These are phyloP conservation scores for Pyrus pyrifolia DNA, from an alignment of 306 rosid genomes.

Conservation along the genomic window DNA sequence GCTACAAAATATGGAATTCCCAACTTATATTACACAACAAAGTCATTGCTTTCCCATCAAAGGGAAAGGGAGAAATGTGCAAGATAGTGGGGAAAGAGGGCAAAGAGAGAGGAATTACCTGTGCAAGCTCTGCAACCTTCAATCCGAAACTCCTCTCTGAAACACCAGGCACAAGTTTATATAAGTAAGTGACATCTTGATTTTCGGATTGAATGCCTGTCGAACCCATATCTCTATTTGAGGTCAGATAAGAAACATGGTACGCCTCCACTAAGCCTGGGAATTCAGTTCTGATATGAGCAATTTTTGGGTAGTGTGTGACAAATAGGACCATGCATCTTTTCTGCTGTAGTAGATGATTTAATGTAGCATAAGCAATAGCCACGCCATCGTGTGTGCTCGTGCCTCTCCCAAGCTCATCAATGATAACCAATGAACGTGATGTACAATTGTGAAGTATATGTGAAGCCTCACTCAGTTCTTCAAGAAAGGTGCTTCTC, in stretches of 20 bases:
- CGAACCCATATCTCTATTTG: slow-evolving; percentile 23
- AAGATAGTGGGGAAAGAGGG: neutral
- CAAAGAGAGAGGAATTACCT: slow-evolving; percentile 35
- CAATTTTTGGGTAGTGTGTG: slow-evolving; percentile 86
- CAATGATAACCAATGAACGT: slow-evolving; percentile 71
- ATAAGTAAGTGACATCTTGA: slow-evolving; percentile 71
- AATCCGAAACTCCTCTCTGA: slow-evolving; percentile 83
- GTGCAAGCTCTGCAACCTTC: slow-evolving; percentile 96
- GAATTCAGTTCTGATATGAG: slow-evolving; percentile 53
- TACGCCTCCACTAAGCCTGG: slow-evolving; percentile 70
- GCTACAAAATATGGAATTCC: slow-evolving; percentile 37
- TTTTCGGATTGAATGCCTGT: slow-evolving; percentile 24
- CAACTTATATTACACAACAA: neutral
- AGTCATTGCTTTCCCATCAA: neutral
- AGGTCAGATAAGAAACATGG: slow-evolving; percentile 81
- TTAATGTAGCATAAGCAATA: slow-evolving; percentile 80
- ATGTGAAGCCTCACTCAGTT: slow-evolving; percentile 72
- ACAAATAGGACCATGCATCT: slow-evolving; percentile 81
- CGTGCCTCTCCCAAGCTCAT: slow-evolving; percentile 98
- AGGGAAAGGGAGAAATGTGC: neutral
- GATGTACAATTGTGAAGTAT: slow-evolving; percentile 64
- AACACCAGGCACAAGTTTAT: slow-evolving; percentile 78
- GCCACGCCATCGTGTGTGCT: slow-evolving; percentile 95
- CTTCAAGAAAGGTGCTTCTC: slow-evolving; percentile 94
- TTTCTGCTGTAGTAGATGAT: slow-evolving; percentile 62